These are phyloP conservation scores for Suillus lakei DNA, from an alignment of 768 basidiomycete genomes.

Conservation along the genomic window DNA sequence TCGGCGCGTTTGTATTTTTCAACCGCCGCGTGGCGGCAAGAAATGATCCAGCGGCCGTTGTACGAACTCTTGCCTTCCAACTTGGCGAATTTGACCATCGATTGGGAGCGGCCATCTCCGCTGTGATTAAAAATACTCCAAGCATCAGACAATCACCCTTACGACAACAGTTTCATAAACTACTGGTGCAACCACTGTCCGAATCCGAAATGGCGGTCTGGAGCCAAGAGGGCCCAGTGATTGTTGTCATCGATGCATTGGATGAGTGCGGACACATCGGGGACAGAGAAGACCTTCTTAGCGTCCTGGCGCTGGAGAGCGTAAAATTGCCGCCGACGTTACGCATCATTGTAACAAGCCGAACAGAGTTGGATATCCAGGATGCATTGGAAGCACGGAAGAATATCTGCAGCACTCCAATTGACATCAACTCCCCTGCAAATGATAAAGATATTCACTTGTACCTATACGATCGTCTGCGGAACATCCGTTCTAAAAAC, in stretches of 20 bases:
- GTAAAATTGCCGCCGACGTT: conserved; percentile 24
- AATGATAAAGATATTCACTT: conserved; percentile 31
- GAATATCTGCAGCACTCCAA: conserved; percentile 22
- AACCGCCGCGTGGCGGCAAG: conserved; percentile 33
- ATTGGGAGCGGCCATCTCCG: conserved; percentile 29
- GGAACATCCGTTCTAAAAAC: conserved; percentile 31
- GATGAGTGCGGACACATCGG: conserved; percentile 36
- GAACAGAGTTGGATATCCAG: conserved; percentile 35
- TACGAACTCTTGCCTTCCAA: conserved; percentile 41
- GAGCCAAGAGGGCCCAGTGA: conserved; percentile 28
- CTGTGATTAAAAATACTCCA: conserved; percentile 29
- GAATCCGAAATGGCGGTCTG: conserved; percentile 17
- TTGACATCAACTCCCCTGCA: conserved; percentile 31
- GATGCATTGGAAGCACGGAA: conserved; percentile 15
- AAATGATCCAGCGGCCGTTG: conserved; percentile 33
- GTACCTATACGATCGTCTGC: conserved; percentile 31
- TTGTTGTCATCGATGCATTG: conserved; percentile 41
- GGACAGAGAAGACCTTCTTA: conserved; percentile 32
- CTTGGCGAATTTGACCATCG: conserved; percentile 38
- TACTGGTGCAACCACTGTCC: conserved; percentile 38
- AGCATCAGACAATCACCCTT: conserved; percentile 34
- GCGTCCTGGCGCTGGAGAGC: conserved; percentile 30
- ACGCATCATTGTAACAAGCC: conserved; percentile 38
- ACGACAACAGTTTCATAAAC: conserved; percentile 37
- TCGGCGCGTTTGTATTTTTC: conserved; percentile 42